phyloP scores from a whole-genome alignment of 75 land plant species.

The Adiantum capillusveneris region DNA sequence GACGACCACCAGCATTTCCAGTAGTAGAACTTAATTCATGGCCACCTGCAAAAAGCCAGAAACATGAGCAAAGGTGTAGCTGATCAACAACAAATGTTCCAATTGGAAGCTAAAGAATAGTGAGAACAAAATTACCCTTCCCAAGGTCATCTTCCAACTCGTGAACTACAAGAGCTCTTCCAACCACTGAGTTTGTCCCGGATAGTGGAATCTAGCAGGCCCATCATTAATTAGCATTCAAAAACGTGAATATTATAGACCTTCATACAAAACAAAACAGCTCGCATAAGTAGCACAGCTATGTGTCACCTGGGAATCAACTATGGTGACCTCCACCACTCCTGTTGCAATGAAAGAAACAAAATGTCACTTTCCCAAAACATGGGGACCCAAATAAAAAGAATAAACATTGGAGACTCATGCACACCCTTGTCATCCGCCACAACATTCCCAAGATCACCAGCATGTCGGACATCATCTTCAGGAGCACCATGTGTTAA shows the following conservation, averaged over 20 bases:
- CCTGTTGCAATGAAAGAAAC: slow-evolving; percentile 30
- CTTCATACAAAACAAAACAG: too few species aligned
- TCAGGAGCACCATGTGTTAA: slow-evolving; percentile 92
- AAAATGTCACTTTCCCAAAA: neutral
- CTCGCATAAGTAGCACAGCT: neutral
- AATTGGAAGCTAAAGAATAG: too few species aligned
- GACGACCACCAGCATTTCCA: slow-evolving; percentile 93
- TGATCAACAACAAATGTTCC: too few species aligned
- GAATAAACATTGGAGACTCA: neutral
- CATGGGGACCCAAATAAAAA: neutral
- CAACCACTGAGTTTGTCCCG: slow-evolving; percentile 73
- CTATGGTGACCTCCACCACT: slow-evolving; percentile 69
- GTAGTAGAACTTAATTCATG: slow-evolving; percentile 88
- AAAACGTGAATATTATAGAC: neutral
- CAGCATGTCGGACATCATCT: slow-evolving; percentile 82
- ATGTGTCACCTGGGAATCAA: slow-evolving; percentile 60
- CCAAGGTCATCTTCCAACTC: slow-evolving; percentile 90
- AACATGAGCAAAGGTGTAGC: too few species aligned
- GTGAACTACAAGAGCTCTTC: slow-evolving; percentile 87
- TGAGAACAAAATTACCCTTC: slow-evolving; percentile 37
- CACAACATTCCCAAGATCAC: slow-evolving; percentile 95
- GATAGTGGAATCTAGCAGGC: slow-evolving; percentile 57
- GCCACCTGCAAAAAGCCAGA: slow-evolving; percentile 45
- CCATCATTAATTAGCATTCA: neutral
- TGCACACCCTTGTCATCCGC: slow-evolving; percentile 63